Percentiles rank a stretch among this genome's conserved stretches.
phyloP scores from a whole-genome alignment of 192 early-diverging fungal species.

The Mortierella antarctica region DNA sequence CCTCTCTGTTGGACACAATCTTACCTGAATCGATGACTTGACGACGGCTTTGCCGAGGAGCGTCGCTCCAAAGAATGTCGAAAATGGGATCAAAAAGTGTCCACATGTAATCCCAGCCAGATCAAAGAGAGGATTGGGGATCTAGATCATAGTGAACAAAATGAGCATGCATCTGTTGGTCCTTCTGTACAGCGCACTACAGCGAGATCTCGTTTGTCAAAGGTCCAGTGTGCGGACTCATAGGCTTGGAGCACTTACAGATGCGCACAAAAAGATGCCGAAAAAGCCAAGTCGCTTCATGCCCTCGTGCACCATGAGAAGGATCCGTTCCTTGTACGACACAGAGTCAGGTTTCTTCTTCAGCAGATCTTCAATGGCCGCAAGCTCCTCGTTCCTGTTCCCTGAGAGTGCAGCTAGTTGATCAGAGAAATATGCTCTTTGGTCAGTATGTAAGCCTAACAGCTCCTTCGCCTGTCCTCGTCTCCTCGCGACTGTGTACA shows the following conservation, averaged over 20 bases:
- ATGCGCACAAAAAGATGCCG: slow-evolving; percentile 92
- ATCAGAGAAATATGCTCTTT: background rate
- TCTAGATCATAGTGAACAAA: slow-evolving; percentile 50
- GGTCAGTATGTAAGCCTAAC: background rate
- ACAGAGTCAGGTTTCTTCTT: slow-evolving; percentile 62
- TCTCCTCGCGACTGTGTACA: background rate
- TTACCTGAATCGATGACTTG: slow-evolving; percentile 86
- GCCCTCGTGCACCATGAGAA: slow-evolving; percentile 74
- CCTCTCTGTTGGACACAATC: background rate
- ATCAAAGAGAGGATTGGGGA: slow-evolving; percentile 98
- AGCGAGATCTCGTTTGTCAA: background rate
- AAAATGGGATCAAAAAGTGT: slow-evolving; percentile 89
- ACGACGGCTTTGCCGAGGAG: slow-evolving; percentile 93
- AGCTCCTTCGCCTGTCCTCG: too few relatives aligned
- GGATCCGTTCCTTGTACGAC: slow-evolving; percentile 73
- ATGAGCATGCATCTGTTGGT: background rate
- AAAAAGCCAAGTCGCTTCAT: slow-evolving; percentile 86
- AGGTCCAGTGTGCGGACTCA: background rate
- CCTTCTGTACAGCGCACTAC: background rate
- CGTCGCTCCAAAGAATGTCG: slow-evolving; percentile 96
- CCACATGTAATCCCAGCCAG: slow-evolving; percentile 97
- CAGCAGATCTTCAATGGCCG: slow-evolving; percentile 53
- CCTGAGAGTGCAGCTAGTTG: slow-evolving; percentile 64
- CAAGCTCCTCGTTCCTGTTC: slow-evolving; percentile 60
- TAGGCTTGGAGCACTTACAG: slow-evolving; percentile 57